Percentiles rank a stretch among this genome's conserved stretches.
These are phyloP conservation scores for Podosphaera xanthii DNA, from an alignment of 2,329 filamentous ascomycete genomes.

Conservation along the genomic window DNA sequence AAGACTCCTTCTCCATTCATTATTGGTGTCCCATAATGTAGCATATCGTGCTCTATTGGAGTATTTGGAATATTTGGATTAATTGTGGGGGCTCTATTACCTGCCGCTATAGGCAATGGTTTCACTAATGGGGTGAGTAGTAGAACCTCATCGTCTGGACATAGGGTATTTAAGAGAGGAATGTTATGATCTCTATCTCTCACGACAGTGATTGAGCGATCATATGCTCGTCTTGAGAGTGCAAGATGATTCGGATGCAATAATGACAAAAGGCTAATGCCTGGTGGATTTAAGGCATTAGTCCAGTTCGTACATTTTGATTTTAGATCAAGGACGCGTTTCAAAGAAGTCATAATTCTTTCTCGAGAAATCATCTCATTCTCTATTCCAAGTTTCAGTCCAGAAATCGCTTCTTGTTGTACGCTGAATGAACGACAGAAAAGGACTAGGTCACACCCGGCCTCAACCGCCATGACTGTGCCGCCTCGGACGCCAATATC, in stretches of 20 bases:
- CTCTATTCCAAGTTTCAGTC: conserved; percentile 69
- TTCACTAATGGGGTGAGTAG: conserved; percentile 77
- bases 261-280: conserved; percentile 51
- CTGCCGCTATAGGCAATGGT: conserved; percentile 70
- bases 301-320: conserved; percentile 73
- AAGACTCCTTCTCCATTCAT: conserved; percentile 92
- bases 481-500: conserved; percentile 95
- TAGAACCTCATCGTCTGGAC: conserved; percentile 70
- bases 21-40: conserved; percentile 35
- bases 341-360: conserved; percentile 58
- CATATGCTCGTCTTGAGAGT: conserved; percentile 69
- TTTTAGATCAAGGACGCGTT: conserved; percentile 61
- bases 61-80: conserved; percentile 27
- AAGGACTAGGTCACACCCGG: conserved; percentile 78
- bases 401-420: conserved; percentile 78
- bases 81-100: conserved; percentile 38
- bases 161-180: conserved; percentile 58
- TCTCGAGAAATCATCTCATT: conserved; percentile 71
- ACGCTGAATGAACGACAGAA: conserved; percentile 73
- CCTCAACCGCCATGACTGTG: conserved; percentile 92
- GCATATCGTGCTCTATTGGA: conserved; percentile 27
- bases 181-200: conserved; percentile 70
- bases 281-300: conserved; percentile 69
- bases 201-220: conserved; percentile 79
- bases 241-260: conserved; percentile 64